These are phyloP conservation scores for Alternaria sp. DNA, from an alignment of 2,329 filamentous ascomycete species.

Conservation along the genomic window DNA sequence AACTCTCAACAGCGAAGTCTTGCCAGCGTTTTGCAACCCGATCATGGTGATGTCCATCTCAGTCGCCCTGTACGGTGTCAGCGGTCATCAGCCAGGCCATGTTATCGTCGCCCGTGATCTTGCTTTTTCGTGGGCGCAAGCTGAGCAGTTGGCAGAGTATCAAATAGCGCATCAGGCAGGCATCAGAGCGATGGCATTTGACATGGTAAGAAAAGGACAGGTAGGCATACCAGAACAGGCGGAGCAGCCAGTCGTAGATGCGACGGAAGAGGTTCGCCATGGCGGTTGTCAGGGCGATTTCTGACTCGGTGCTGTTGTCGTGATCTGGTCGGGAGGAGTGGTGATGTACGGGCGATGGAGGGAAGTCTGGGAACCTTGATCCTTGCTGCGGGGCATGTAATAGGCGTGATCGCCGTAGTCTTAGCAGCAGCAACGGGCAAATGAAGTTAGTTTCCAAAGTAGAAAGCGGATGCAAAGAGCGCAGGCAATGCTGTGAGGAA, in stretches of 20 bases:
- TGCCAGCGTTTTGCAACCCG: slow-evolving; percentile 96
- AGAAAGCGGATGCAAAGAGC: slow-evolving; percentile 33
- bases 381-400: slow-evolving; percentile 48
- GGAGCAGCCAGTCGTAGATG: slow-evolving; percentile 97
- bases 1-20: slow-evolving; percentile 92
- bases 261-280: slow-evolving; percentile 94
- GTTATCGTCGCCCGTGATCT: slow-evolving; percentile 18
- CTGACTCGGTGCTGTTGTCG: slow-evolving; percentile 45
- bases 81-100: slow-evolving; percentile 30
- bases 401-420: slow-evolving; percentile 41
- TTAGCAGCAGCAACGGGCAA: slow-evolving; percentile 35
- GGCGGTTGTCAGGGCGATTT: slow-evolving; percentile 32
- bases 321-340: slow-evolving; percentile 33
- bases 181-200: slow-evolving; percentile 27
- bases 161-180: slow-evolving; percentile 42
- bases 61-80: slow-evolving; percentile 73
- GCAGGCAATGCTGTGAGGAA: slow-evolving; percentile 20
- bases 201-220: slow-evolving; percentile 18
- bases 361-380: slow-evolving; percentile 45
- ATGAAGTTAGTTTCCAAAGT: slow-evolving; percentile 24
- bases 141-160: slow-evolving; percentile 30
- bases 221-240: slow-evolving; percentile 87
- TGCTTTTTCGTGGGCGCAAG: slow-evolving; percentile 30
- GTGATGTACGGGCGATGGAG: slow-evolving; percentile 40
- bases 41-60: slow-evolving; percentile 99